Evolutionary conservation across 495 filamentous ascomycete species (phyloP).

Genomic region (Tuber calosporum): DNA sequence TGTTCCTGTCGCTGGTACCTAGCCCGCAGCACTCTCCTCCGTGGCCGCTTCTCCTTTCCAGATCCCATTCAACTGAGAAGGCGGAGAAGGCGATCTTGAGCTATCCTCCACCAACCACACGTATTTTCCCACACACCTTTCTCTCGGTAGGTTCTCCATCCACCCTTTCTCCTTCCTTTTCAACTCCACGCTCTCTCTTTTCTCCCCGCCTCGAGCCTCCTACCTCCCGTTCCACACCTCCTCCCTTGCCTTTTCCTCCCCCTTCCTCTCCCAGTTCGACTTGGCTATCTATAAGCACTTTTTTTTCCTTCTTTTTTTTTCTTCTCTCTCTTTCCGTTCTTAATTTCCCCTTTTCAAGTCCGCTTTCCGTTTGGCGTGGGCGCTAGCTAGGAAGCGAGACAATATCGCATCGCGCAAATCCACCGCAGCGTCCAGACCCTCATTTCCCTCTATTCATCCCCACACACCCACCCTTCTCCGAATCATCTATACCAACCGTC

Average conservation of each 20-base stretch:
- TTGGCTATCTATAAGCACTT: constrained; percentile 22
- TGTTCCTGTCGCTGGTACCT: not conserved
- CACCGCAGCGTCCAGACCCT: constrained; percentile 26
- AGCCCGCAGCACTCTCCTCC: not conserved
- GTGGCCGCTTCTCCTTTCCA: constrained; percentile 1
- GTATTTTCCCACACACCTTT: not conserved
- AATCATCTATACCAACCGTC: constrained; percentile 39
- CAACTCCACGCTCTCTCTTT: constrained; percentile 30
- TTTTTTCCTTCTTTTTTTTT: constrained; percentile 40
- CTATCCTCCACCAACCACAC: not conserved
- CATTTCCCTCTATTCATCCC: constrained; percentile 40
- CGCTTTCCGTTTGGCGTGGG: constrained; percentile 37
- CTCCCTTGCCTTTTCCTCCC: constrained; percentile 36
- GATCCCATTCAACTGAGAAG: not conserved
- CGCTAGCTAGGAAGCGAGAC: constrained; percentile 38
- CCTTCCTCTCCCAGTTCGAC: constrained; percentile 29
- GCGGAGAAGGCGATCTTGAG: not conserved
- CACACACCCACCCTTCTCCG: constrained; percentile 37
- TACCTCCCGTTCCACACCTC: constrained; percentile 36
- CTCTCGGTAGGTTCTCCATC: constrained; percentile 34
- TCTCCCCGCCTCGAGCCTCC: constrained; percentile 36
- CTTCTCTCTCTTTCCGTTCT: too few relatives aligned
- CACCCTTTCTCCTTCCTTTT: constrained; percentile 38
- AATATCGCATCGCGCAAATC: constrained; percentile 31
- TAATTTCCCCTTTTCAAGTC: constrained; percentile 40